A percentile compares a stretch with the other conserved stretches of the same genome.
Conservation (phyloP, 225 moss, liverwort and hornwort species). For the Lunularia cruciata region DNA sequence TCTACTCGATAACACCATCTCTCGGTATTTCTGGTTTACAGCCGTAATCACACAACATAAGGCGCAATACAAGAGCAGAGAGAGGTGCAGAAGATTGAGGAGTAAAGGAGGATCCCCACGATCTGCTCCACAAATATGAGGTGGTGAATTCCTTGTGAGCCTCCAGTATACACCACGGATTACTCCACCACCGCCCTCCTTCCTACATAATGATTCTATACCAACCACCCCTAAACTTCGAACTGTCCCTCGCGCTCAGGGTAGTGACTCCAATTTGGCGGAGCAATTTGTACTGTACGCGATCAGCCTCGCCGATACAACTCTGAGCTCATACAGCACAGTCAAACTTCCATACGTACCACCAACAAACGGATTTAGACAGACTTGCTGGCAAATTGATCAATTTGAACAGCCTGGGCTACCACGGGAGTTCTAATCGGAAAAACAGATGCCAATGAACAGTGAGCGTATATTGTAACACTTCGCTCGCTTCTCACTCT, state of each 20-base stretch:
- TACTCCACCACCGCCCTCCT: background rate
- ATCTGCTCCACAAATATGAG: background rate
- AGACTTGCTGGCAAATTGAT: background rate
- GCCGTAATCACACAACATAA: background rate
- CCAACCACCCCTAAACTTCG: background rate
- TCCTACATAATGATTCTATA: background rate
- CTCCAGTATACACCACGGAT: no score
- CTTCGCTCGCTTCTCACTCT: background rate
- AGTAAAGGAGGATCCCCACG: background rate
- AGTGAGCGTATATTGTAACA: background rate
- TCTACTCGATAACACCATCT: slow-evolving; percentile 15
- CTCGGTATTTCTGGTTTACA: background rate
- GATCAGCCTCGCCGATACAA: background rate
- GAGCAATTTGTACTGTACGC: background rate
- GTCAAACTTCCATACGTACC: background rate
- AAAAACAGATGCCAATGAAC: background rate
- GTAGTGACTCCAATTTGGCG: background rate
- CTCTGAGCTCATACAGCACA: background rate
- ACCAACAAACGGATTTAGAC: background rate
- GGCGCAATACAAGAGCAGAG: background rate
- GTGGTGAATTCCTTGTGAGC: background rate
- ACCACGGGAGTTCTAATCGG: background rate
- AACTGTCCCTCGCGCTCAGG: background rate
- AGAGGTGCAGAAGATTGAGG: background rate
- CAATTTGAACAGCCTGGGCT: background rate